Evolutionary conservation across 805 yeast species (phyloP), one percentile per base, ranked within the genome.

Genomic region (Lachancea sp.): DNA sequence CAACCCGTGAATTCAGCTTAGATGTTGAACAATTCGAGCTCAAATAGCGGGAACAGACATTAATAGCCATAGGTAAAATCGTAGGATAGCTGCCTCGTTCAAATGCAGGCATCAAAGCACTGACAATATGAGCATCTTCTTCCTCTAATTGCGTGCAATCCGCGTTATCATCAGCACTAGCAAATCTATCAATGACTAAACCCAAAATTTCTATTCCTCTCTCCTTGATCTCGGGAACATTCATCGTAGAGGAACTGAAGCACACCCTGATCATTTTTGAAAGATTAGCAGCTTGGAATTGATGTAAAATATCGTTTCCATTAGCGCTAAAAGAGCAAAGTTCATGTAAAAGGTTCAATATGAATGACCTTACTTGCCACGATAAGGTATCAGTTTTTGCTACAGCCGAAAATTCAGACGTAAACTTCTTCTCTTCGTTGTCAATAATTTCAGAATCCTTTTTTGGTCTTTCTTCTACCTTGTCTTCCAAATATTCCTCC

Each of bases 41-140:
- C 18, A 89, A 70, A 52, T 90, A 79, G 41, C 78, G 79, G 0
- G 95, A 88, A 26, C 84, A 77, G 2, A 88, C 83, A 29, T 75
- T 75, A 25, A 90, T 74, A 0, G 96, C 96, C 39, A 74, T 75
- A 17, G 84, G 75, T 1, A 90, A 88, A 1, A 87, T 72, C 26
- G 74, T 73, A 1, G 94, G 77, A 9, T 82, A 79, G 42, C 88
- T 80, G 15, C 80, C 89, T 3, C 72, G 67, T 24, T 72, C 73
- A 63, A 92, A 90, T 8, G 95, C 86, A 0, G 97, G 96, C 36
- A 87, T 74, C 41, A 90, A 69, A 0, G 97, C 95, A 43, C 95
- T 81, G 8, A 85, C 80, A 8, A 92, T 85, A 51, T 87, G 96
- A 0, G 97, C 97, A 53, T 92, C 96, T 54, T 84, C 95, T 61